These are phyloP conservation scores for Verbena officinalis DNA, from an alignment of 257 asterid genomes.

Conservation along the genomic window DNA sequence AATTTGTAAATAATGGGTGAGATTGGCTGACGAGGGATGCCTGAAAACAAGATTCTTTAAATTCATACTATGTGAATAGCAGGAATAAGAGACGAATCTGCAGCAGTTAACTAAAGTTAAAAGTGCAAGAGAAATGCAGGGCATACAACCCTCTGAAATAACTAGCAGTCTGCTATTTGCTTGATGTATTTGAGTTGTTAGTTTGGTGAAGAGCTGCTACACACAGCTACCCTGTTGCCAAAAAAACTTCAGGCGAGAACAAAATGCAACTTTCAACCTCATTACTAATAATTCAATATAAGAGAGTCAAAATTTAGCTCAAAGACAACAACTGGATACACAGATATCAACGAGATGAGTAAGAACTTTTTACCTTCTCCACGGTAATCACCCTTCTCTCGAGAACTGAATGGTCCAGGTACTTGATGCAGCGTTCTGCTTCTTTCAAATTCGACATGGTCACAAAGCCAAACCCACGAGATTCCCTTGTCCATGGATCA, in stretches of 20 bases:
- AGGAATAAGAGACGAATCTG: background rate
- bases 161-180: slow-evolving; percentile 76
- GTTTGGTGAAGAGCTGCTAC: slow-evolving; percentile 98
- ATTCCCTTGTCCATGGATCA: slow-evolving; percentile 83
- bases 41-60: background rate
- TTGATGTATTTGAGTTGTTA: slow-evolving; percentile 70
- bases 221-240: slow-evolving; percentile 88
- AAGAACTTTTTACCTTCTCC: slow-evolving; percentile 64
- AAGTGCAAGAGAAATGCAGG: slow-evolving; percentile 65
- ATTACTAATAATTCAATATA: slow-evolving; percentile 2
- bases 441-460: slow-evolving; percentile 71
- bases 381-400: slow-evolving; percentile 89
- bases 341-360: no score
- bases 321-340: background rate
- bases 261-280: slow-evolving; percentile 43
- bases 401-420: slow-evolving; percentile 81
- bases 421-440: slow-evolving; percentile 78
- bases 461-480: slow-evolving; percentile 94
- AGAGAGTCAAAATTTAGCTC: background rate
- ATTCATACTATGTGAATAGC: background rate
- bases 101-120: slow-evolving; percentile 20
- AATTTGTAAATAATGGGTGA: slow-evolving; percentile 2
- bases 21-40: background rate
- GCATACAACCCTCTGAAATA: slow-evolving; percentile 86
- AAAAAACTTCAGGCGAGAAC: slow-evolving; percentile 65